Conservation (phyloP, 2,329 filamentous ascomycete species). For the Pseudogymnoascus sp. region DNA sequence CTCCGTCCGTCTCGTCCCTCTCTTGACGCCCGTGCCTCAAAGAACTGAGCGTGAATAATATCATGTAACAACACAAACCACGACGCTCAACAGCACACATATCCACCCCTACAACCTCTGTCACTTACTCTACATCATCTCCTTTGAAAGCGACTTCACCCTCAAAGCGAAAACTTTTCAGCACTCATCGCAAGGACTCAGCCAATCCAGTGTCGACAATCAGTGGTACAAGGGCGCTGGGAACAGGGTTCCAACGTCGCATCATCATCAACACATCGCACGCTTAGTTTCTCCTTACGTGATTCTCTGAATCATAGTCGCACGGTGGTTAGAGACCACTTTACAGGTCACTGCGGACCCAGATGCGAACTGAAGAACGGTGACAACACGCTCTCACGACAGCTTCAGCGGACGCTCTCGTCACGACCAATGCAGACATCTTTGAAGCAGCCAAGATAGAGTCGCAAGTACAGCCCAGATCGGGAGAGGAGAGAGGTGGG, state of each 20-base stretch:
- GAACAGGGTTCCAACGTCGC: neutral
- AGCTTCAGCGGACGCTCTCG: slow-evolving; percentile 2
- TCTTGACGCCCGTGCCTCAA: slow-evolving; percentile 4
- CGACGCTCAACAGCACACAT: neutral
- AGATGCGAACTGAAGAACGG: neutral
- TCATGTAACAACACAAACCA: slow-evolving; percentile 8
- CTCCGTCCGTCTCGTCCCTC: slow-evolving; percentile 3
- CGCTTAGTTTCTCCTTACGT: neutral
- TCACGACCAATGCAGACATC: slow-evolving; percentile 5
- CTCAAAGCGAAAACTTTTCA: slow-evolving; percentile 3
- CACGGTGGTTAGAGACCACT: slow-evolving; percentile 1
- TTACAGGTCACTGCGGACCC: neutral
- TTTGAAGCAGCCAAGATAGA: slow-evolving; percentile 27
- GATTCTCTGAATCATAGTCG: slow-evolving; percentile 1
- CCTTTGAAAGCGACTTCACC: neutral
- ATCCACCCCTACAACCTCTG: neutral
- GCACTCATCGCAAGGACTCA: neutral
- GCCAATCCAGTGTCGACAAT: slow-evolving; percentile 3
- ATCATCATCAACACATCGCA: slow-evolving; percentile 2
- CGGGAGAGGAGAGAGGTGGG: slow-evolving; percentile 22
- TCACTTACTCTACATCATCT: neutral
- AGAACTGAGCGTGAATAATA: slow-evolving; percentile 8
- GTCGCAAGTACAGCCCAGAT: slow-evolving; percentile 22
- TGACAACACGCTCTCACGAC: slow-evolving; percentile 2
- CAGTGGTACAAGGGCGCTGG: neutral